phyloP scores from a whole-genome alignment of 805 yeast genomes.

The Saccharomyces mikatae region DNA sequence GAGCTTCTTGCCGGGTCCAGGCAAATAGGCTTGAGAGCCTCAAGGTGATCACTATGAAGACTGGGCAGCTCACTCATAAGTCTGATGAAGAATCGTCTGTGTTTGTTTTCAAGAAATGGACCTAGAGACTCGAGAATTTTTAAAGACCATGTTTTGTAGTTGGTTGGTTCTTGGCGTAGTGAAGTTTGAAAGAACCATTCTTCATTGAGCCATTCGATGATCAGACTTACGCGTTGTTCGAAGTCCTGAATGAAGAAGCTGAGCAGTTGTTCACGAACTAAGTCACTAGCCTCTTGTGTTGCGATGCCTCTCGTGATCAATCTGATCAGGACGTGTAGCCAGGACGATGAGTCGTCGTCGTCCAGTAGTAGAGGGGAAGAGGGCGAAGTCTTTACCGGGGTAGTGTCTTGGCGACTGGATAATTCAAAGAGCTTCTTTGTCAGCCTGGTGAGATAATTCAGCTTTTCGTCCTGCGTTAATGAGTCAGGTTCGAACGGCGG shows the following conservation, averaged over 20 bases:
- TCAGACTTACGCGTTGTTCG: slow-evolving; percentile 60
- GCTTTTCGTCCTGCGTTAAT: not conserved
- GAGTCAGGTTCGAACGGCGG: not conserved
- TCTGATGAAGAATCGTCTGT: slow-evolving; percentile 72
- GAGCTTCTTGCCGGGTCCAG: slow-evolving; percentile 76
- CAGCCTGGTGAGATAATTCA: not conserved
- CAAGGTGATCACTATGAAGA: slow-evolving; percentile 53
- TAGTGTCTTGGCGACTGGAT: not conserved
- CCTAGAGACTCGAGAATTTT: slow-evolving; percentile 68
- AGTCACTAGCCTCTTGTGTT: slow-evolving; percentile 42
- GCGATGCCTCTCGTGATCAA: slow-evolving; percentile 74
- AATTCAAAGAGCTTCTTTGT: not conserved
- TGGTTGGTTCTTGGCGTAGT: slow-evolving; percentile 31
- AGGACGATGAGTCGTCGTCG: slow-evolving; percentile 60
- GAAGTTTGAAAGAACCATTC: slow-evolving; percentile 71
- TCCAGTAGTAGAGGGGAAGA: slow-evolving; percentile 25
- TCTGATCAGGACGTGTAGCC: slow-evolving; percentile 70
- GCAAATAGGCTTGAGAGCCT: slow-evolving; percentile 63
- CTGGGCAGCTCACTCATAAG: slow-evolving; percentile 82
- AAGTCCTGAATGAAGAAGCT: slow-evolving; percentile 68
- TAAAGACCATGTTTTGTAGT: slow-evolving; percentile 62
- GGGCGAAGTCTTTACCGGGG: not conserved
- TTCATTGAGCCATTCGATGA: slow-evolving; percentile 90
- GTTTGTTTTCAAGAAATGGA: slow-evolving; percentile 76
- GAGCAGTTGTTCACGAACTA: slow-evolving; percentile 63